Conservation (phyloP, 208 protist genomes). For the Crithidia thermophila region DNA sequence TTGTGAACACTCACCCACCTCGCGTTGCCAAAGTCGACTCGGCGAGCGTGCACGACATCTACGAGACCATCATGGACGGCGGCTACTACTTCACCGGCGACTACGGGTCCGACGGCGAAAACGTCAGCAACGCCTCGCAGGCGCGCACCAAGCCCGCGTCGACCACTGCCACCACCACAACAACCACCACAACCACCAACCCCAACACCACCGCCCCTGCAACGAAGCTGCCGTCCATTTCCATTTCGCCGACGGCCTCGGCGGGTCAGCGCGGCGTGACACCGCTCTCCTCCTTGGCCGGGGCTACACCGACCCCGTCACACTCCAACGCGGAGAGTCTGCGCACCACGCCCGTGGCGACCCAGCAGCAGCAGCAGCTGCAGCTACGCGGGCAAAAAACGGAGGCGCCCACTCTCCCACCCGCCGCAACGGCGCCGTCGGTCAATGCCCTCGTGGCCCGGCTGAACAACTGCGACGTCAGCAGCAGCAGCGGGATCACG, state of each 20-base stretch:
- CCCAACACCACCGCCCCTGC: too few relatives aligned
- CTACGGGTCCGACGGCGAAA: neutral
- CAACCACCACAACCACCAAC: neutral
- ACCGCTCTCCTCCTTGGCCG: neutral
- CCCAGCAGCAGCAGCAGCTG: neutral
- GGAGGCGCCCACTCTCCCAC: too few relatives aligned
- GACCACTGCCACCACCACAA: neutral
- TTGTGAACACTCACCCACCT: too few relatives aligned
- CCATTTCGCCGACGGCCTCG: too few relatives aligned
- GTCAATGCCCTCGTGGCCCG: too few relatives aligned
- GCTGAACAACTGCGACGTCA: too few relatives aligned
- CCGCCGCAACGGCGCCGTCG: too few relatives aligned
- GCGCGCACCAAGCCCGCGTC: neutral
- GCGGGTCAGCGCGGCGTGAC: too few relatives aligned
- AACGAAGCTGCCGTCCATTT: too few relatives aligned
- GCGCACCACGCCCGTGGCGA: neutral
- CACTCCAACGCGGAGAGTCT: neutral
- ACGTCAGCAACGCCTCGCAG: neutral
- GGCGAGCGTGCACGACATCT: too few relatives aligned
- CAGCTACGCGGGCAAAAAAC: neutral
- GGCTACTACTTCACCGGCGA: constrained; percentile 8
- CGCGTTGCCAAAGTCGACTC: too few relatives aligned
- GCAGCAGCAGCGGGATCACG: too few relatives aligned
- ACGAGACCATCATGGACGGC: constrained; percentile 6
- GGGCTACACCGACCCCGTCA: constrained; percentile 1